Evolutionary conservation across 140 eudicot species (phyloP).

Genomic region (Oenanthe javanica): DNA sequence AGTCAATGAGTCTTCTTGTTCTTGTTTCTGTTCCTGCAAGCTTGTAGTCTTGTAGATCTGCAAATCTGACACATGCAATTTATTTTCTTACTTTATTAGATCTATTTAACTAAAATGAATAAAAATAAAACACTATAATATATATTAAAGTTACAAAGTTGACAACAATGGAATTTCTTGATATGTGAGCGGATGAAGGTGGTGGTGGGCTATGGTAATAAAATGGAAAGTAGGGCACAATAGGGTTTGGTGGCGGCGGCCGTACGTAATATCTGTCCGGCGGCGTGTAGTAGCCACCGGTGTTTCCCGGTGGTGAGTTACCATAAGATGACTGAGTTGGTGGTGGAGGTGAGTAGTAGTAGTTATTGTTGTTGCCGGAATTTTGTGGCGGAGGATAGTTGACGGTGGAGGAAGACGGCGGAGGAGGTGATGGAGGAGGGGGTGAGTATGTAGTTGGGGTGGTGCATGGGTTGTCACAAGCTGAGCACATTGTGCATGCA

Average conservation of each 20-base stretch:
- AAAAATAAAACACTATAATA: conserved; percentile 8
- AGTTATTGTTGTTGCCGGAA: conserved; percentile 27
- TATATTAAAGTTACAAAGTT: conserved; percentile 7
- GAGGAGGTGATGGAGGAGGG: conserved; percentile 29
- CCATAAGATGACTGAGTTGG: conserved; percentile 26
- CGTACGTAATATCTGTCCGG: conserved; percentile 20
- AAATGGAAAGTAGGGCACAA: conserved; percentile 71
- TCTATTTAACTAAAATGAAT: conserved; percentile 5
- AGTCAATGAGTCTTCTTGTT: neutral
- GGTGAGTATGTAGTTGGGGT: conserved; percentile 10
- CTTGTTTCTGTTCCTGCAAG: neutral
- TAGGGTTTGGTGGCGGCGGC: conserved; percentile 85
- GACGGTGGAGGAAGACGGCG: conserved; percentile 17
- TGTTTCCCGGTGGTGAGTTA: conserved; percentile 5
- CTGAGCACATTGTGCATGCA: conserved; percentile 86
- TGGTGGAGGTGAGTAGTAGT: conserved; percentile 41
- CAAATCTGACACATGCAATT: conserved; percentile 31
- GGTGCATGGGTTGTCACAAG: conserved; percentile 85
- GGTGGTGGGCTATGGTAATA: conserved; percentile 57
- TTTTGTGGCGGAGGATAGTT: conserved; percentile 56
- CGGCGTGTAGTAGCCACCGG: neutral
- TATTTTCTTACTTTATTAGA: neutral
- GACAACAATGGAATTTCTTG: conserved; percentile 15
- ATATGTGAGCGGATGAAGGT: conserved; percentile 26
- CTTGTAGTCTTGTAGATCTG: conserved; percentile 37